These are phyloP conservation scores for Aspergillus viridinutans DNA, from an alignment of 2,329 filamentous ascomycete species.

Conservation along the genomic window DNA sequence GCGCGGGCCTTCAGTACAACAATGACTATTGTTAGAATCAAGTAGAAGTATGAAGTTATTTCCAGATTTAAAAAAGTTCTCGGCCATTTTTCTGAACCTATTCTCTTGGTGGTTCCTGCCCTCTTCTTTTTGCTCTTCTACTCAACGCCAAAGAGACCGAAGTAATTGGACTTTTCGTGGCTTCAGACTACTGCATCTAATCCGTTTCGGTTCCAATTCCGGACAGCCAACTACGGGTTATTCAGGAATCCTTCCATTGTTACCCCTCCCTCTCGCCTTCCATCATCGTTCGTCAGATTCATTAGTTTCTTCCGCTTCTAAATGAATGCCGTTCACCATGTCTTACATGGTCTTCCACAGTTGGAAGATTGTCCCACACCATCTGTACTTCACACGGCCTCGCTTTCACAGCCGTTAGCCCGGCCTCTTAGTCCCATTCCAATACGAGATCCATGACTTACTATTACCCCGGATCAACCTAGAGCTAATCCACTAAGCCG, in stretches of 20 bases:
- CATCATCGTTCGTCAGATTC: neutral
- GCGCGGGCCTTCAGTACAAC: neutral
- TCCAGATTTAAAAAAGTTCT: neutral
- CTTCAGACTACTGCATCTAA: neutral
- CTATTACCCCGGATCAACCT: conserved; percentile 18
- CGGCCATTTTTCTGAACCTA: neutral
- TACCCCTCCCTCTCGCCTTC: neutral
- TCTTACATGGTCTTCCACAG: neutral
- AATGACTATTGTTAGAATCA: neutral
- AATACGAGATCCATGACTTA: neutral
- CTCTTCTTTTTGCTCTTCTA: neutral
- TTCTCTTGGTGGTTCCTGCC: neutral
- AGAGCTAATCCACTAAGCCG: conserved; percentile 9
- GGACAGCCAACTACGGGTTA: neutral
- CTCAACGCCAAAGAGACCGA: neutral
- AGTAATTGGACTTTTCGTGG: neutral
- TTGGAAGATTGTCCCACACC: neutral
- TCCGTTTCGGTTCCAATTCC: neutral
- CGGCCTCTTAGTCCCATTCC: neutral
- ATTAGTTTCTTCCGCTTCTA: neutral
- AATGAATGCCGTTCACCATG: neutral
- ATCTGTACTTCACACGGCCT: neutral
- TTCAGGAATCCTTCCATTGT: neutral
- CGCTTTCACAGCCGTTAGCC: neutral
- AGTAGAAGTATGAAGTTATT: neutral